Base-by-base conservation (phyloP, 345 rosid genomes). In the Chamaenerion angustifolium region DNA sequence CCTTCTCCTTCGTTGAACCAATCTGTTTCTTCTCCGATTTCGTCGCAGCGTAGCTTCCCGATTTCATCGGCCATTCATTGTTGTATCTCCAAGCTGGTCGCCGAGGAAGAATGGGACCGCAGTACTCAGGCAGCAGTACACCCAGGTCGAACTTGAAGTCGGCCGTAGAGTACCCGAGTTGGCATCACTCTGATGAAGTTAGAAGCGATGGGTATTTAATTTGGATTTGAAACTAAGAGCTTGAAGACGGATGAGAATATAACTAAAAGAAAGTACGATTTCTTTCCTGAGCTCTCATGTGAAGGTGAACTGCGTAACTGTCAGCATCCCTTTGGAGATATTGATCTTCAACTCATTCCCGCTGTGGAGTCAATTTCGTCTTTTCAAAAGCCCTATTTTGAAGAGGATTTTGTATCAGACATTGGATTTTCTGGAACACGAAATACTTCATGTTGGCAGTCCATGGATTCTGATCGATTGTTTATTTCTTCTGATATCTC, bases 231-330 rank as follows among this genome's bases (percentile, higher is more conserved):
- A 21, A 21, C 1, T 2, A 21, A 21, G 25, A 21, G 4, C 25
- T 21, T 21, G 25, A 21, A 2, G 25, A 21, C 4, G 4, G 25
- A 21, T 2, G 25, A 21, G 25, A 21, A 21, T 2, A 21, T 2
- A 21, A 21, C 25, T 21, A 21, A 21, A 21, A 21, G 25, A 21
- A 21, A 21, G 25, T 21, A 21, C 25, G 4, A 21, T 21, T 58
- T 46, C 51, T 52, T 52, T 61, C 37, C 68, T 23, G 51, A 42
- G 56, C 37, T 61, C 57, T 15, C 48, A 40, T 51, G 61, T 72
- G 69, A 66, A 61, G 74, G 64, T 25, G 60, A 62, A 54, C 67
- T 42, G 45, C 65, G 67, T 31, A 53, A 51, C 50, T 4, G 49
- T 51, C 61, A 43, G 44, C 49, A 21, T 2, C 25, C 25, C 25